These are phyloP conservation scores for Kwoniella pini DNA, from an alignment of 768 basidiomycete genomes.

Conservation along the genomic window DNA sequence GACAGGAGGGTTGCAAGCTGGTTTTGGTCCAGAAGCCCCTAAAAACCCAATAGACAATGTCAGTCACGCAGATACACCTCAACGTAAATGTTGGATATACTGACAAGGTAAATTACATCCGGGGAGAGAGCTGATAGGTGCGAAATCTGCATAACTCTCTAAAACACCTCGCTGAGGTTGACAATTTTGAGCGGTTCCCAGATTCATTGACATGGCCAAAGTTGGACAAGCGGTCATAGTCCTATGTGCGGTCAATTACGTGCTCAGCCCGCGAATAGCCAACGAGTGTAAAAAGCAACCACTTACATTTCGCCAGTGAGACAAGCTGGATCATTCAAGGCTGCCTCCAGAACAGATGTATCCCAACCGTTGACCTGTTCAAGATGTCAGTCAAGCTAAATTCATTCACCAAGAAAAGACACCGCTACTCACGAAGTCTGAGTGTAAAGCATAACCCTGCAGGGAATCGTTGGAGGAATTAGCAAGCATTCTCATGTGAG, in stretches of 20 bases:
- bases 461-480: too few relatives aligned
- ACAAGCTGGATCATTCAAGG: constrained; percentile 57
- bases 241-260: not conserved
- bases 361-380: constrained; percentile 62
- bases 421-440: constrained; percentile 21
- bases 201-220: constrained; percentile 19
- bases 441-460: constrained; percentile 59
- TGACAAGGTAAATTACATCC: constrained; percentile 28
- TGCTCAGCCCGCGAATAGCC: not conserved
- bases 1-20: constrained; percentile 11
- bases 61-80: not conserved
- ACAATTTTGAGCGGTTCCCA: constrained; percentile 20
- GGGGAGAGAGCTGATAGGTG: constrained; percentile 12
- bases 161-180: constrained; percentile 22
- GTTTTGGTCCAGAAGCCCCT: constrained; percentile 27
- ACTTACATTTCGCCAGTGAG: constrained; percentile 18
- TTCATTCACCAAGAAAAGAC: too few relatives aligned
- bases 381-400: constrained; percentile 45
- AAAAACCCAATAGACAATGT: not conserved
- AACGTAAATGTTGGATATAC: not conserved
- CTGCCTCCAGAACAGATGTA: constrained; percentile 60
- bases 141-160: constrained; percentile 6
- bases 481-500: not conserved
- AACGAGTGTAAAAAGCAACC: too few relatives aligned
- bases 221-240: constrained; percentile 26